Base-by-base conservation (phyloP, 345 rosid genomes). In the Linum lewisii region DNA sequence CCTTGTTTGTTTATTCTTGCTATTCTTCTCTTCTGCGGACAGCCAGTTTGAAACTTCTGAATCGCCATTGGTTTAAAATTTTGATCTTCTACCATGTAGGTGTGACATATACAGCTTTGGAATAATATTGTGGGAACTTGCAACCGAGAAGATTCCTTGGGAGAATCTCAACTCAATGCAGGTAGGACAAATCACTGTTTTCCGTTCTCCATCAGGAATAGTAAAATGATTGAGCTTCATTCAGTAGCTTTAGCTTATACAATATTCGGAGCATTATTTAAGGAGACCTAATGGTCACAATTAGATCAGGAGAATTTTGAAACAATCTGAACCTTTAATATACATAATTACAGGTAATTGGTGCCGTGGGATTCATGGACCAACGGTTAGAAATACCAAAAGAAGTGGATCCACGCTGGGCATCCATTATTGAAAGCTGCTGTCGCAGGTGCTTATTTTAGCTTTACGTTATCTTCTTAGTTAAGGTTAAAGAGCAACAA, bases 341-440 rank as follows among this genome's bases (percentile, higher is more conserved):
- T 65, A 64, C 56, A 6, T 38, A 38, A 6, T 61, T 72, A 72
- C 81, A 92, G 98, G 88, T 92, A 77, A 83, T 92, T 52, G 98
- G 90, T 71, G 96, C 99, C 63, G 99, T 89, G 44, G 99, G 99
- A 61, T 93, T 83, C 83, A 93, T 93, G 95, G 76, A 93, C 73
- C 97, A 89, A 75, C 81, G 91, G 55, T 72, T 93, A 34, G 99
- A 93, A 63, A 83, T 86, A 54, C 97, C 99, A 49, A 76, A 77
- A 32, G 85, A 86, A 32, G 68, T 78, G 54, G 95, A 93, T 76
- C 94, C 97, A 56, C 75, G 69, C 59, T 89, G 95, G 97, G 77
- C 85, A 63, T 78, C 94, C 47, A 58, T 86, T 34, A 82, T 83
- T 54, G 94, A 89, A 80, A 86, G 88, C 77, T 92, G 99, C 77